Conservation (phyloP, 768 basidiomycete species). For the Xerocomellus intermedius region DNA sequence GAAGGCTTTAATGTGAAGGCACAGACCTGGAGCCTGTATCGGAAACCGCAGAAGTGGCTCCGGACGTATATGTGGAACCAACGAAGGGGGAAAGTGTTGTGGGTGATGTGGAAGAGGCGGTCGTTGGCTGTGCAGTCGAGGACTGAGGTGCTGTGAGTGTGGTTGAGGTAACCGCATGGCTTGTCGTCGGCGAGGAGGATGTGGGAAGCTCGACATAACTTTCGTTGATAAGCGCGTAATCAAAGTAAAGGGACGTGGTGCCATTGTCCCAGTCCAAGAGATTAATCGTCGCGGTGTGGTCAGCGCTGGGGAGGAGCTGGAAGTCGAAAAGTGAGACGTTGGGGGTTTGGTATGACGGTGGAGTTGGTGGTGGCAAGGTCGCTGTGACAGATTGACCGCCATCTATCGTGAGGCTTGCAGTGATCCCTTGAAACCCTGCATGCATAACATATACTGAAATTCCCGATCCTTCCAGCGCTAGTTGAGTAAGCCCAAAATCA, state of each 20-base stretch:
- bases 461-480: slow-evolving; percentile 12
- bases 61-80: background rate
- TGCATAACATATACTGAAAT: slow-evolving; percentile 12
- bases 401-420: slow-evolving; percentile 14
- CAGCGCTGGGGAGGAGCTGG: slow-evolving; percentile 7
- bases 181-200: background rate
- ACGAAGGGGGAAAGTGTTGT: background rate
- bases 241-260: slow-evolving; percentile 9
- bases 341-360: slow-evolving; percentile 10
- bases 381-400: background rate
- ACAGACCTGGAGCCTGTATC: slow-evolving; percentile 1
- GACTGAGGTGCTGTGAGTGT: background rate
- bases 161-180: background rate
- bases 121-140: background rate
- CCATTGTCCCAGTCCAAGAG: slow-evolving; percentile 9
- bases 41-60: background rate
- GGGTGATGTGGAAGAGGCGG: background rate
- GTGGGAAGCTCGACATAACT: background rate
- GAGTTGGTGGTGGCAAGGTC: slow-evolving; percentile 4
- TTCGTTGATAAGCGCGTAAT: slow-evolving; percentile 17
- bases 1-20: no score
- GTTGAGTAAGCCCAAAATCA: background rate
- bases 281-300: slow-evolving; percentile 11
- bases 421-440: slow-evolving; percentile 12
- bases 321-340: slow-evolving; percentile 17